A percentile compares a stretch with the other conserved stretches of the same genome.
These are phyloP conservation scores for Posidonia australis DNA, from an alignment of 106 monocot genomes.

Conservation along the genomic window DNA sequence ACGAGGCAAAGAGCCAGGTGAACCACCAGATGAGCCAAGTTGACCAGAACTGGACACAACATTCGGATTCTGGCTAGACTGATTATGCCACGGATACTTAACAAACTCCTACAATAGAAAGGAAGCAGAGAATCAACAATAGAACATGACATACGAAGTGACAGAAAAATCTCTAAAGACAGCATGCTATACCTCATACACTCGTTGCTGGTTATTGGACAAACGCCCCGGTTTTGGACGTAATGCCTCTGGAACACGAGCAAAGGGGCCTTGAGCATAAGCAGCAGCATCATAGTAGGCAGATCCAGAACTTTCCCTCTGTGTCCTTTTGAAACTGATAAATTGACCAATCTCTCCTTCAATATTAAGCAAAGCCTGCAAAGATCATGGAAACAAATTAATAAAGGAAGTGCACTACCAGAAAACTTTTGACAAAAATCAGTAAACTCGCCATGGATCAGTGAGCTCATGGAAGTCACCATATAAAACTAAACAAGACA, in stretches of 20 bases:
- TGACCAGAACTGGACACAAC: conserved; percentile 24
- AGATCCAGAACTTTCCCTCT: conserved; percentile 63
- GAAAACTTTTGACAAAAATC: no score
- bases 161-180: background rate
- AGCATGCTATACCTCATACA: conserved; percentile 57
- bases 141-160: background rate
- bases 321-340: conserved; percentile 57
- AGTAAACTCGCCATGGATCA: no score
- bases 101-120: conserved; percentile 66
- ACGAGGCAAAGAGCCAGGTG: conserved; percentile 33
- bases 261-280: conserved; percentile 65
- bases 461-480: no score
- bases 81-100: conserved; percentile 65
- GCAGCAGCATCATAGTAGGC: conserved; percentile 69
- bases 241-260: conserved; percentile 79
- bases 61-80: conserved; percentile 56
- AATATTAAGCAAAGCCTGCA: conserved; percentile 72
- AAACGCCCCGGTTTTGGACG: conserved; percentile 85
- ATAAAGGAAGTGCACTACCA: background rate
- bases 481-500: no score
- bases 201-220: conserved; percentile 56
- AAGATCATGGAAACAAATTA: background rate
- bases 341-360: conserved; percentile 59
- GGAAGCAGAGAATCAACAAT: background rate
- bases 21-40: conserved; percentile 26